Evolutionary conservation across 768 basidiomycete genomes (phyloP).

Genomic region (Pholiota microspora): DNA sequence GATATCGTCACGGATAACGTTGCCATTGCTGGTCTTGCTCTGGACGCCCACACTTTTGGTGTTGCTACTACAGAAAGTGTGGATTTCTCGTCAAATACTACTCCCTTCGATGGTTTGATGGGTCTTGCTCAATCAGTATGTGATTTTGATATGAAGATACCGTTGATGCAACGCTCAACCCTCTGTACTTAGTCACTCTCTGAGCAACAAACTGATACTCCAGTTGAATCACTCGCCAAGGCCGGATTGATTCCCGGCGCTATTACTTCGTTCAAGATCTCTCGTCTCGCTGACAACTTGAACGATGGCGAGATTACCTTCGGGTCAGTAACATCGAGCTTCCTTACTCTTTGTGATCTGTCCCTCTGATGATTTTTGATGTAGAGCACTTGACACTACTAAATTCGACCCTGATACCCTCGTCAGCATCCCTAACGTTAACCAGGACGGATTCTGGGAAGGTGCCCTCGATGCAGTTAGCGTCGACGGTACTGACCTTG

Average conservation of each 20-base stretch:
- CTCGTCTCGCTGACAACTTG: constrained; percentile 63
- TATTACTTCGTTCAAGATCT: constrained; percentile 79
- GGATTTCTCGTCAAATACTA: constrained; percentile 52
- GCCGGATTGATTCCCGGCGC: constrained; percentile 56
- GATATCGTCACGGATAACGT: constrained; percentile 62
- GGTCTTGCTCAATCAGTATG: constrained; percentile 71
- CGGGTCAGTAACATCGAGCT: constrained; percentile 41
- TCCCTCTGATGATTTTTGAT: background rate
- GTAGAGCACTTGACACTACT: constrained; percentile 56
- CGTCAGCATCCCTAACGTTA: constrained; percentile 62
- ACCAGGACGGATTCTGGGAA: constrained; percentile 78
- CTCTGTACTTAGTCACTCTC: constrained; percentile 52
- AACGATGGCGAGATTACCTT: constrained; percentile 85
- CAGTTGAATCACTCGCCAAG: constrained; percentile 65
- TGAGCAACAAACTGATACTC: constrained; percentile 60
- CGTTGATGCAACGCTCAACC: background rate
- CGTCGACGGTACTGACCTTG: constrained; percentile 52
- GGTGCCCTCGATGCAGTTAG: constrained; percentile 55
- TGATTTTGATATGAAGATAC: constrained; percentile 9
- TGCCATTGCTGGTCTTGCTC: constrained; percentile 56
- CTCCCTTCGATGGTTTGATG: constrained; percentile 73
- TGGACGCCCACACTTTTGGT: constrained; percentile 66
- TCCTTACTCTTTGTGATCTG: background rate
- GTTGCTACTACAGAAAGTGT: constrained; percentile 55
- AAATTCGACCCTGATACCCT: constrained; percentile 67